These are phyloP conservation scores for Citrullus amarus DNA, from an alignment of 306 rosid species.

Conservation along the genomic window DNA sequence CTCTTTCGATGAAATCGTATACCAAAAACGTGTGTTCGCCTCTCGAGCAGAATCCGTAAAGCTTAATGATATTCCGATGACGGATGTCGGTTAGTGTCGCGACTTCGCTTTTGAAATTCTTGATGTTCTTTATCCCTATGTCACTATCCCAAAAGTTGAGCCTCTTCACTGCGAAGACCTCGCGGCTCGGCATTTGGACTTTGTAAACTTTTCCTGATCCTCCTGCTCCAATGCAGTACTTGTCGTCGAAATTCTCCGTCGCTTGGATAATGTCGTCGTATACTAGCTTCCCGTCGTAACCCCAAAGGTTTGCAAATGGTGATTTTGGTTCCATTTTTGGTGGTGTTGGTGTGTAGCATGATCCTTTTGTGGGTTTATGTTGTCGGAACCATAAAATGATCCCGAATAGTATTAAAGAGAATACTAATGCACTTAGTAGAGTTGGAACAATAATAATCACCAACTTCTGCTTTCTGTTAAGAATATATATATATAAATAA, in stretches of 20 bases:
- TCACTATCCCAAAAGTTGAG: constrained; percentile 18
- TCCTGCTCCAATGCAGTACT: constrained; percentile 26
- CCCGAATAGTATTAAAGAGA: constrained; percentile 7
- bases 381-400: not conserved
- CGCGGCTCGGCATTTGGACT: constrained; percentile 16
- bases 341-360: not conserved
- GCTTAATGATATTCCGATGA: constrained; percentile 5
- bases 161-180: constrained; percentile 29
- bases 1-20: constrained; percentile 29
- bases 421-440: constrained; percentile 4
- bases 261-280: constrained; percentile 28
- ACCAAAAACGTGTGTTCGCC: constrained; percentile 27
- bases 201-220: constrained; percentile 27
- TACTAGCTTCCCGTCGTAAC: constrained; percentile 26
- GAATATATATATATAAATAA: not conserved
- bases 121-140: constrained; percentile 18
- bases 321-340: not conserved
- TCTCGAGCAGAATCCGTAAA: constrained; percentile 29
- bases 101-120: not conserved
- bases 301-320: constrained; percentile 24
- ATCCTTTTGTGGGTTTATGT: constrained; percentile 3
- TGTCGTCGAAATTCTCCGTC: constrained; percentile 21
- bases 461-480: constrained; percentile 6
- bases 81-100: constrained; percentile 22
- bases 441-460: constrained; percentile 16